Base-by-base conservation (phyloP, 805 yeast genomes). In the Candida oleophila region DNA sequence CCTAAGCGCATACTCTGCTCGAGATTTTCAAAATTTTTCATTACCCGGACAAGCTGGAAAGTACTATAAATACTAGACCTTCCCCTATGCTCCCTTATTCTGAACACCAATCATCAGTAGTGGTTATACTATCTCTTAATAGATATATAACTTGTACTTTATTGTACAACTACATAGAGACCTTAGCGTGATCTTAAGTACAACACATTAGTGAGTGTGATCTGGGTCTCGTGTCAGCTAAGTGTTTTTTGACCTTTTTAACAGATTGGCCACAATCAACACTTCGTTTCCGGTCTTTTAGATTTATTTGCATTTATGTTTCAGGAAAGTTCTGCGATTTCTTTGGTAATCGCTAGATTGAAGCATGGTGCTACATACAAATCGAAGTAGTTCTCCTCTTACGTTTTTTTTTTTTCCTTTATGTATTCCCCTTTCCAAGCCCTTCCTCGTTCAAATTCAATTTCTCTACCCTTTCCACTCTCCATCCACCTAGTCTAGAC, bases 261-360 rank as follows among this genome's bases (percentile, higher is more conserved):
- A 82, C 88, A 82, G 82, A 75, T 74, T 67, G 76, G 87, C 69
- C 82, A 82, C 87, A 83, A 76, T 73, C 68, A 73, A 69, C 74
- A 78, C 82, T 82, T 79, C 87, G 87, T 82, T 82, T 81, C 77
- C 81, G 83, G 86, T 78, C 79, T 74, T 84, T 82, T 82, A 82
- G 86, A 82, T 66, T 60, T 36, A 59, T 69, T 50, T 56, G 71
- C 69, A 66, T 60, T 53, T 61, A 59, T 60, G 55, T 52, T 53
- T 56, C 40, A 9, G 15, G 32, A 15, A 36, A 42, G 45, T 20
- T 42, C 40, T 42, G 22, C 38, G 30, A 15, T 5, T 38, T 55
- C 53, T 52, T 54, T 50, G 51, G 38, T 59, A 11, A 25, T 25
- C 11, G 30, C 11, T 25, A 74, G 72, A 72, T 72, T 72, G 70